Conservation (phyloP, 73 alveolate genomes). For the Paramecium biaurelia region DNA sequence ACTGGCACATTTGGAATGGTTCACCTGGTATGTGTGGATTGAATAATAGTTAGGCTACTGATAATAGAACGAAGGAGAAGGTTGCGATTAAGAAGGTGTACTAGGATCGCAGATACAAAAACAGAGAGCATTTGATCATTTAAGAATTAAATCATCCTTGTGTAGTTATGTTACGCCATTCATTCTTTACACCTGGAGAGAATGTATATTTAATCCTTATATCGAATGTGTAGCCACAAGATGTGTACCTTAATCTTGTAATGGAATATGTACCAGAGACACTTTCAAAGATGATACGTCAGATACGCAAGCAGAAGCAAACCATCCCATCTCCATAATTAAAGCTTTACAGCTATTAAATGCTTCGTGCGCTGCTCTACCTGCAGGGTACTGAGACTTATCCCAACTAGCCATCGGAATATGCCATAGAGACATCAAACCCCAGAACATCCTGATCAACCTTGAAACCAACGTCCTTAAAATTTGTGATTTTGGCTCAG, state of each 20-base stretch:
- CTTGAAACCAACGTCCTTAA: conserved; percentile 58
- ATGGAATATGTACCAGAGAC: conserved; percentile 94
- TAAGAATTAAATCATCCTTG: conserved; percentile 88
- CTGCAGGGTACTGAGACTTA: conserved; percentile 61
- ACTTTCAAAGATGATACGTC: conserved; percentile 74
- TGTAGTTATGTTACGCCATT: conserved; percentile 77
- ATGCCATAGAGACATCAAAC: conserved; percentile 88
- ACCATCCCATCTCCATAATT: conserved; percentile 76
- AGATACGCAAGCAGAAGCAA: conserved; percentile 72
- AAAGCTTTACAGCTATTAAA: conserved; percentile 88
- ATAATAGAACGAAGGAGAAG: conserved; percentile 78
- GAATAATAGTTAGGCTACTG: conserved; percentile 67
- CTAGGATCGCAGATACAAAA: conserved; percentile 86
- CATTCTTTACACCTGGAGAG: conserved; percentile 86
- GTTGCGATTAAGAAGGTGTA: conserved; percentile 86
- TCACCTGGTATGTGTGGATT: conserved; percentile 65
- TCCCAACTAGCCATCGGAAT: conserved; percentile 66
- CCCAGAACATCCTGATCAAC: conserved; percentile 74
- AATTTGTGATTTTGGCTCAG: conserved; percentile 90
- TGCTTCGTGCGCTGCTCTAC: conserved; percentile 84
- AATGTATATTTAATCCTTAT: conserved; percentile 16
- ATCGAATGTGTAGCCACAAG: conserved; percentile 66
- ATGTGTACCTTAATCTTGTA: conserved; percentile 84
- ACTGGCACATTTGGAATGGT: conserved; percentile 94
- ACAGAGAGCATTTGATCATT: conserved; percentile 86